These are phyloP conservation scores for Parietichytrium sp. DNA, from an alignment of 108 stramenopile species.

Conservation along the genomic window DNA sequence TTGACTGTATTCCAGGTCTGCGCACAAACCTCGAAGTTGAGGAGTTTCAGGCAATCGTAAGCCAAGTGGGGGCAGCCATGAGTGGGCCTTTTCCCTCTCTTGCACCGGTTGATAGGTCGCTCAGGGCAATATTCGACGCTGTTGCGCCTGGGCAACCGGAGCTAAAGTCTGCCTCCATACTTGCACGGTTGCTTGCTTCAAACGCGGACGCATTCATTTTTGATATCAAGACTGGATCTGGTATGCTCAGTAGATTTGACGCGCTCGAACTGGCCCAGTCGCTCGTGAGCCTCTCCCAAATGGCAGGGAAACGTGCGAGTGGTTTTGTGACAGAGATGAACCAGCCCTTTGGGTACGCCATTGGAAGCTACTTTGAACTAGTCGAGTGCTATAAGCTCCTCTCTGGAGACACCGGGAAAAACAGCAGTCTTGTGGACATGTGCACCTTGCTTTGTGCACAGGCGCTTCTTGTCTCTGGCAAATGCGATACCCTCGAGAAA, in stretches of 20 bases:
- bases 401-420: neutral
- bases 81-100: neutral
- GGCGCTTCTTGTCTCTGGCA: neutral
- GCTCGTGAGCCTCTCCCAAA: neutral
- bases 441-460: neutral
- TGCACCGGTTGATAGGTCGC: neutral
- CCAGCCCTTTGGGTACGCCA: conserved; percentile 29
- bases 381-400: conserved; percentile 24
- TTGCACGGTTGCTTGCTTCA: neutral
- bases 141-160: too few species aligned
- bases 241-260: neutral
- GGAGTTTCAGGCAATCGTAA: neutral
- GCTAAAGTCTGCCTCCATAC: conserved; percentile 28
- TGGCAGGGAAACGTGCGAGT: neutral
- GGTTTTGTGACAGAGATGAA: conserved; percentile 24
- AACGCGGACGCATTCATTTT: neutral
- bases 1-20: conserved; percentile 18
- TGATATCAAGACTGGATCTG: conserved; percentile 36
- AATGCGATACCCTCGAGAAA: neutral
- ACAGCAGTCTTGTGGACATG: neutral
- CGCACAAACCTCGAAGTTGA: neutral
- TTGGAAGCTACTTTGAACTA: conserved; percentile 29
- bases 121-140: neutral
- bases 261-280: conserved; percentile 8
- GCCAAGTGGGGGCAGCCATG: neutral